These are phyloP conservation scores for Knufia fluminis DNA, from an alignment of 2,329 filamentous ascomycete species.

Conservation along the genomic window DNA sequence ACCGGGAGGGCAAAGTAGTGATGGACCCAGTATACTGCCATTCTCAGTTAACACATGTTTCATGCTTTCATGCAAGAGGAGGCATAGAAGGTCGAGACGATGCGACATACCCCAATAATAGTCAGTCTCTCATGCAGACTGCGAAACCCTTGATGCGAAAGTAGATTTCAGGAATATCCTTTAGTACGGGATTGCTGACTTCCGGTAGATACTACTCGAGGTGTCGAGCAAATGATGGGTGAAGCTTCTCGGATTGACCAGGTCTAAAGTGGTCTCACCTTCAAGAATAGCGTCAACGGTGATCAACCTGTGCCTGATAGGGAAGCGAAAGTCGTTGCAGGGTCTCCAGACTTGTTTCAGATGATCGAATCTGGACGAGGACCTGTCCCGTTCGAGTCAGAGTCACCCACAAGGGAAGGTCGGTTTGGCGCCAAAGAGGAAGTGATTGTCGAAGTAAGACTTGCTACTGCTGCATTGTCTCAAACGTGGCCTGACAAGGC, in stretches of 20 bases:
- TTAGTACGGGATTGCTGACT: neutral
- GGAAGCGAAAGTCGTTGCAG: slow-evolving; percentile 1
- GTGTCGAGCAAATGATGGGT: neutral
- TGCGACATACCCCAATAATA: slow-evolving; percentile 9
- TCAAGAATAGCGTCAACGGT: neutral
- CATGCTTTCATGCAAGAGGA: slow-evolving; percentile 2
- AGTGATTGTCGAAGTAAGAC: slow-evolving; percentile 2
- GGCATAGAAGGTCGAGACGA: slow-evolving; percentile 5
- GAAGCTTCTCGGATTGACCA: neutral
- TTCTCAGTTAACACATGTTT: slow-evolving; percentile 12
- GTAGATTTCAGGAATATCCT: neutral
- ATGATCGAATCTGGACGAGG: slow-evolving; percentile 4
- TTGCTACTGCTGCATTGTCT: neutral
- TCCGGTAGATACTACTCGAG: neutral
- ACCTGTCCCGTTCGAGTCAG: neutral
- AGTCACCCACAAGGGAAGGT: slow-evolving; percentile 5
- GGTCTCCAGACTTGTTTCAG: slow-evolving; percentile 2
- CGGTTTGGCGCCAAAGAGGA: slow-evolving; percentile 7
- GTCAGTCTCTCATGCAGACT: neutral
- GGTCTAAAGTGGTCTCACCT: slow-evolving; percentile 7
- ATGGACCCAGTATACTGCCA: slow-evolving; percentile 26
- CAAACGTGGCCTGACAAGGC: slow-evolving; percentile 8
- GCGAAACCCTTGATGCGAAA: slow-evolving; percentile 1
- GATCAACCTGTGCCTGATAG: slow-evolving; percentile 6
- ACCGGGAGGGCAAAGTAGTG: slow-evolving; percentile 25